Percentiles rank a stretch among this genome's conserved stretches.
phyloP scores from a whole-genome alignment of 352 stramenopile species.

The Phytopythium vexans region DNA sequence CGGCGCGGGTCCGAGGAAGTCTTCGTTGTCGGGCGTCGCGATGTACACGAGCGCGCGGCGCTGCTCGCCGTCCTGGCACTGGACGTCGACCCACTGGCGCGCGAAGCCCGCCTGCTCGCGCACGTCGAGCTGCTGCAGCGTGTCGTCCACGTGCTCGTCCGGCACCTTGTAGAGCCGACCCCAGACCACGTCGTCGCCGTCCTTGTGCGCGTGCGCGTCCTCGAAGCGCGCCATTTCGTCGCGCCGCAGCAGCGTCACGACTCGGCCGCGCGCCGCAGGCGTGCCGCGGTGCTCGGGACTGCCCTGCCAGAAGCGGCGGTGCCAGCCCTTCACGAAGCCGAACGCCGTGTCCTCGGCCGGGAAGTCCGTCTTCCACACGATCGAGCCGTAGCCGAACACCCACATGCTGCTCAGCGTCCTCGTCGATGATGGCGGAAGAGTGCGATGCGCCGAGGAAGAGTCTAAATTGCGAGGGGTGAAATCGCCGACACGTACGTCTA shows the following conservation, averaged over 20 bases:
- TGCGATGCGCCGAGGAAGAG: background rate
- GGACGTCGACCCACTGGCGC: conserved; percentile 44
- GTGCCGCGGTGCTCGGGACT: conserved; percentile 68
- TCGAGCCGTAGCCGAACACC: conserved; percentile 53
- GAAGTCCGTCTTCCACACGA: conserved; percentile 49
- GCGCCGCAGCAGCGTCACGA: conserved; percentile 61
- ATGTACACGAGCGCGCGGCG: conserved; percentile 62
- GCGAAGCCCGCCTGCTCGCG: conserved; percentile 66
- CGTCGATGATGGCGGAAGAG: background rate
- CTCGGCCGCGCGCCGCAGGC: conserved; percentile 41
- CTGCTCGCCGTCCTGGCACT: conserved; percentile 41
- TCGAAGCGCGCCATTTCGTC: conserved; percentile 39
- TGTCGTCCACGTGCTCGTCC: conserved; percentile 46
- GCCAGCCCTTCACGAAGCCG: conserved; percentile 56
- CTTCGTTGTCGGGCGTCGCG: conserved; percentile 48
- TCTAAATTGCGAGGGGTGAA: too few species aligned
- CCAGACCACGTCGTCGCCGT: conserved; percentile 43
- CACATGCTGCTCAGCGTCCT: conserved; percentile 22
- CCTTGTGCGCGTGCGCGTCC: conserved; percentile 39
- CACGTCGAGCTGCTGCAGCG: conserved; percentile 61
- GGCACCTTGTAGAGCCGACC: conserved; percentile 66
- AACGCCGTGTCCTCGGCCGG: conserved; percentile 34
- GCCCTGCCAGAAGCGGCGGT: conserved; percentile 76
- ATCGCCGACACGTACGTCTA: too few species aligned
- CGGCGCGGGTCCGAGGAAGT: conserved; percentile 55